Evolutionary conservation across 1,284 basidiomycete genomes (phyloP), one percentile per base, ranked within the genome.

Genomic region (Somion occarium): DNA sequence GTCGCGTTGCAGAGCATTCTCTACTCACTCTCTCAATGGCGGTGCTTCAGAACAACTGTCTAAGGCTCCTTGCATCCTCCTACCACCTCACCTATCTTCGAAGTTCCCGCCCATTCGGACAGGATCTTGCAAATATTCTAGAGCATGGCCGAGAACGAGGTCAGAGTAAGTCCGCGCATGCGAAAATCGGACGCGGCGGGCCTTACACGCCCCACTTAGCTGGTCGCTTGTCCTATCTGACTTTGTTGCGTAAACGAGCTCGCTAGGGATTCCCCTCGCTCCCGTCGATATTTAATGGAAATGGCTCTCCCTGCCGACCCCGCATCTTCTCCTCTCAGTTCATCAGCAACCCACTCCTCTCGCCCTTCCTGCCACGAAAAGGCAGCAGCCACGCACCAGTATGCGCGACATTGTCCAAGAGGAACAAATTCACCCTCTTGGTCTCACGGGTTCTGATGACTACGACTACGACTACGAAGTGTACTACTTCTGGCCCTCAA

Each of bases 391-490:
- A 22, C 48, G 24, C 20, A 4, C 13, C 27, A 23, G 23, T 1
- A 38, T 48, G 15, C 24, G 30, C 46, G 46, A 30, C 24, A 20
- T 22, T 7, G 34, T 38, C 12, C 25, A 11, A 23, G 43, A 23
- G 43, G 12, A 12, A 44, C 24, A 27, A 12, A 23, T 30, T 13
- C 46, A 18, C n/a, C 46, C 18, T 24, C 5, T 47, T 11, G n/a
- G 18, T 37, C 18, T 39, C 27, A 23, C 51, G 37, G 24, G 39
- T 41, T 3, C 46, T 44, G 51, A 52, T 12, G 51, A 52, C 46
- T 18, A 52, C 13, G 51, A 52, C 27, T 52, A 52, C 51, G 51
- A 52, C 46, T 44, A 44, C 43, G 43, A 44, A 22, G 12, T 44
- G n/a, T 52, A 48, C 41, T 22, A 23, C 27, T 49, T 44, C 22